These are phyloP conservation scores for Gastrodia elata DNA, from an alignment of 106 monocot genomes.

Conservation along the genomic window DNA sequence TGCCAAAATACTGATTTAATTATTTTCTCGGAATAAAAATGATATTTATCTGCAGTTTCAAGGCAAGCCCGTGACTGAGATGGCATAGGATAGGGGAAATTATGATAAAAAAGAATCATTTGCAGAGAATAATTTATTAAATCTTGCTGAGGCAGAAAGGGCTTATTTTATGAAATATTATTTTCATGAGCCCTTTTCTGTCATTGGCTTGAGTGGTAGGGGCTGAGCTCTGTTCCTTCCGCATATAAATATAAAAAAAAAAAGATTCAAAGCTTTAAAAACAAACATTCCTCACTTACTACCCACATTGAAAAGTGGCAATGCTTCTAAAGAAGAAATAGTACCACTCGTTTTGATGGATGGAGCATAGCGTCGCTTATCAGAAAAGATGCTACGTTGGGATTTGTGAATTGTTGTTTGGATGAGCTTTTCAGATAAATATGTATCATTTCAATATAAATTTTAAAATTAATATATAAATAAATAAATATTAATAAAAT, in stretches of 20 bases:
- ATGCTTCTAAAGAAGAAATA: constrained; percentile 11
- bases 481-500: too few relatives aligned
- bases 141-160: constrained; percentile 1
- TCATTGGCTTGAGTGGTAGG: constrained; percentile 1
- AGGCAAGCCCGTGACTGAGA: constrained; percentile 21
- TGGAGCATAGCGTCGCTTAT: constrained; percentile 5
- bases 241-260: constrained; percentile 9
- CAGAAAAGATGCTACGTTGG: constrained; percentile 9
- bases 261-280: not conserved
- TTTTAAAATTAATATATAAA: too few relatives aligned
- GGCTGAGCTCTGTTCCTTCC: constrained; percentile 3
- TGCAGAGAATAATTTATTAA: constrained; percentile 8
- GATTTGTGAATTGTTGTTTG: constrained; percentile 9
- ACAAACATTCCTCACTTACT: constrained; percentile 13
- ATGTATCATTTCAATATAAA: too few relatives aligned
- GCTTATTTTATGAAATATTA: constrained; percentile 8
- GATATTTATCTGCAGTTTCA: constrained; percentile 6
- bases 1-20: too few relatives aligned
- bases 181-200: constrained; percentile 3
- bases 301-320: constrained; percentile 10
- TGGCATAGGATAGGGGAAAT: not conserved
- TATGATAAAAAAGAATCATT: not conserved
- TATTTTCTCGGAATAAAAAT: constrained; percentile 1
- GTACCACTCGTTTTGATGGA: constrained; percentile 5
- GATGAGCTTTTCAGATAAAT: too few relatives aligned